These are phyloP conservation scores for Trichoderma breve DNA, from an alignment of 2,329 filamentous ascomycete species.

Conservation along the genomic window DNA sequence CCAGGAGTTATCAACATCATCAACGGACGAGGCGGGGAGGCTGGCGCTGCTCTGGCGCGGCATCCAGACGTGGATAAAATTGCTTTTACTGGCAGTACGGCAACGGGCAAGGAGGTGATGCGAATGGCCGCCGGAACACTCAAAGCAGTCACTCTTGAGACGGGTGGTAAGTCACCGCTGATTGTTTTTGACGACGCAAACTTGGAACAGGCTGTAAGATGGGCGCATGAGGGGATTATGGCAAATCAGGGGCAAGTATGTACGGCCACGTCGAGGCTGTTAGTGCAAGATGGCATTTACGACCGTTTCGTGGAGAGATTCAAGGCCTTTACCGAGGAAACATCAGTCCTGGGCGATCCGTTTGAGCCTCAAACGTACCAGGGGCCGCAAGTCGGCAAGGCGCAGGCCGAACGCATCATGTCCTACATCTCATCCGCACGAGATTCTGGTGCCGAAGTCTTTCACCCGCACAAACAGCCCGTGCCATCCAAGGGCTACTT, in stretches of 20 bases:
- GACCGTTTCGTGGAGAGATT: slow-evolving; percentile 64
- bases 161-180: slow-evolving; percentile 59
- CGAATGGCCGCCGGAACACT: slow-evolving; percentile 60
- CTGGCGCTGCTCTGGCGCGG: slow-evolving; percentile 61
- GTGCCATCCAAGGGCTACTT: slow-evolving; percentile 30
- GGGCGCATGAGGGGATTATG: slow-evolving; percentile 44
- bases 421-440: slow-evolving; percentile 65
- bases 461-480: slow-evolving; percentile 16
- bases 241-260: slow-evolving; percentile 60
- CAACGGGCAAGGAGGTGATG: slow-evolving; percentile 68
- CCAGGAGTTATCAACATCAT: slow-evolving; percentile 71
- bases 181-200: slow-evolving; percentile 61
- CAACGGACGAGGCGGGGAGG: slow-evolving; percentile 62
- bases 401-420: slow-evolving; percentile 63
- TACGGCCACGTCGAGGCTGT: slow-evolving; percentile 56
- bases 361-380: slow-evolving; percentile 64
- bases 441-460: slow-evolving; percentile 57
- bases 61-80: slow-evolving; percentile 68
- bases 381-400: slow-evolving; percentile 64
- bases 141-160: slow-evolving; percentile 60
- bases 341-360: slow-evolving; percentile 61
- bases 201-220: slow-evolving; percentile 61
- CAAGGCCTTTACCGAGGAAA: slow-evolving; percentile 52
- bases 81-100: slow-evolving; percentile 69
- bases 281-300: slow-evolving; percentile 56